Conservation (phyloP, 805 yeast species). For the Teunomyces gatunensis region DNA sequence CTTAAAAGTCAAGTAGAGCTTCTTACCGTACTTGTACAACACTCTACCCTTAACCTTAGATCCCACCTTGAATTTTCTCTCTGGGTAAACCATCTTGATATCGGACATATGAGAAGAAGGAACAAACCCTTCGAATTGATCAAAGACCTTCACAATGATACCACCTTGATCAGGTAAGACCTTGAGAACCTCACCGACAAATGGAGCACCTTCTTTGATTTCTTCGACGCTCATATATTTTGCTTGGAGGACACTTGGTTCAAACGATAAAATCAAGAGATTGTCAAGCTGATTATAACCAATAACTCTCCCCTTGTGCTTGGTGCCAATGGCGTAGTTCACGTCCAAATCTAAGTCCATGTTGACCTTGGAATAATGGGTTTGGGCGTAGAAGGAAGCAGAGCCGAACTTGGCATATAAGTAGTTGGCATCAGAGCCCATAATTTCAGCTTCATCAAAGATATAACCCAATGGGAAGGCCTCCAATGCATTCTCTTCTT, state of each 20-base stretch:
- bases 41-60: slow-evolving; percentile 76
- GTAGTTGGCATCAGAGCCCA: slow-evolving; percentile 57
- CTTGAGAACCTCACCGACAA: slow-evolving; percentile 52
- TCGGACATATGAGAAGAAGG: slow-evolving; percentile 80
- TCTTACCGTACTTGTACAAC: slow-evolving; percentile 47
- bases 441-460: slow-evolving; percentile 56
- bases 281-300: slow-evolving; percentile 70
- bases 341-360: slow-evolving; percentile 42
- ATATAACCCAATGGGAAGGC: slow-evolving; percentile 80
- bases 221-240: slow-evolving; percentile 68
- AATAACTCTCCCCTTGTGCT: slow-evolving; percentile 73
- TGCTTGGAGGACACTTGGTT: slow-evolving; percentile 60
- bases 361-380: slow-evolving; percentile 71
- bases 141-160: slow-evolving; percentile 61
- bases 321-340: slow-evolving; percentile 60
- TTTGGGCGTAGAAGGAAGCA: slow-evolving; percentile 59
- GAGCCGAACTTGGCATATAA: slow-evolving; percentile 58
- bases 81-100: slow-evolving; percentile 80
- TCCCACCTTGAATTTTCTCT: slow-evolving; percentile 86
- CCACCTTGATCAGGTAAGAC: slow-evolving; percentile 61
- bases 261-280: slow-evolving; percentile 63
- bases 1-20: slow-evolving; percentile 68
- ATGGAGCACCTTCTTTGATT: slow-evolving; percentile 66
- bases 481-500: slow-evolving; percentile 37
- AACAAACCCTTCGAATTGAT: slow-evolving; percentile 71